Percentiles rank a stretch among this genome's conserved stretches.
Conservation (phyloP, 768 basidiomycete genomes). For the Lentinula edodes region DNA sequence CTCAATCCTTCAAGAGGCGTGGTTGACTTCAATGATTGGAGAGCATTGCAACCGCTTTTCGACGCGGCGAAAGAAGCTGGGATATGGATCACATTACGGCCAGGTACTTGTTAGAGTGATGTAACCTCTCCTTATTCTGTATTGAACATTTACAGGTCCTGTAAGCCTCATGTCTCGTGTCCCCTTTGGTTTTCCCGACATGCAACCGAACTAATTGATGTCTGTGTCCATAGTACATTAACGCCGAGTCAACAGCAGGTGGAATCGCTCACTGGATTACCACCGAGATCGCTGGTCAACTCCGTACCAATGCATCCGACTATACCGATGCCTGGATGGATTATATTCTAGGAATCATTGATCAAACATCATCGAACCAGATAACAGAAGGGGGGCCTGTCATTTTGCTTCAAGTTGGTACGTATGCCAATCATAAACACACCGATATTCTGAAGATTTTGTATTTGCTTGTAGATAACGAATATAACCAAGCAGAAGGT, state of each 20-base stretch:
- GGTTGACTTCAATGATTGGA: constrained; percentile 67
- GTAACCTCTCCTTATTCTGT: not conserved
- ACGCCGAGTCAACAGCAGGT: constrained; percentile 57
- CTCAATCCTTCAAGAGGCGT: constrained; percentile 71
- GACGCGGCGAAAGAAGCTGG: constrained; percentile 72
- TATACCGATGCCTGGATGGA: constrained; percentile 67
- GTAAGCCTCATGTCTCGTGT: constrained; percentile 19
- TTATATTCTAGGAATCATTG: constrained; percentile 64
- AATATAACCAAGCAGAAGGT: constrained; percentile 52
- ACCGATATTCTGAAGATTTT: not conserved
- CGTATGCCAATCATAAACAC: not conserved
- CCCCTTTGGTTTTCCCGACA: not conserved
- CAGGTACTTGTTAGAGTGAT: constrained; percentile 36
- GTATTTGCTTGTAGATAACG: constrained; percentile 52
- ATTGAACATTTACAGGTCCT: constrained; percentile 25
- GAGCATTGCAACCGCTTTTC: constrained; percentile 63
- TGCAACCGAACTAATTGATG: not conserved
- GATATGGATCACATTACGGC: constrained; percentile 74
- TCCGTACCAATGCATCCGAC: constrained; percentile 73
- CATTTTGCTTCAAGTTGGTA: constrained; percentile 41
- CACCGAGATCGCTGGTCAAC: constrained; percentile 47
- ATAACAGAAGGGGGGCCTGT: constrained; percentile 71
- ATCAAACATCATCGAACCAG: constrained; percentile 57
- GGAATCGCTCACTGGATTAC: constrained; percentile 55
- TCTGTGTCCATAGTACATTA: constrained; percentile 47